Conservation (phyloP, 257 asterid genomes). For the Capsicum pubescens region DNA sequence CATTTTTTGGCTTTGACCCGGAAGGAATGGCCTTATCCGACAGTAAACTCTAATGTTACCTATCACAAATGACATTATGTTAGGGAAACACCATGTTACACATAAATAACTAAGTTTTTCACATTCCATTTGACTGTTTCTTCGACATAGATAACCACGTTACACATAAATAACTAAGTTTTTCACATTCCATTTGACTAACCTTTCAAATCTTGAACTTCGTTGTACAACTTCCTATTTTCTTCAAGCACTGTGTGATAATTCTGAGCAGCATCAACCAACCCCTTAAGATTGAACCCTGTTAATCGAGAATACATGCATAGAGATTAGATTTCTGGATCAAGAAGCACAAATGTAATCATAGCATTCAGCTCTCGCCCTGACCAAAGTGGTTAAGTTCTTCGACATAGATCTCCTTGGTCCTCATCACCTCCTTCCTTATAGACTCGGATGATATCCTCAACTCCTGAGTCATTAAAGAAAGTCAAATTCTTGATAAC, state of each 20-base stretch:
- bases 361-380: conserved; percentile 29
- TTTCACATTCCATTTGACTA: conserved; percentile 28
- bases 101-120: background rate
- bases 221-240: conserved; percentile 87
- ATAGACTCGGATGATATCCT: conserved; percentile 68
- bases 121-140: too few species aligned
- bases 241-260: conserved; percentile 82
- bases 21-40: conserved; percentile 88
- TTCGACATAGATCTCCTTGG: conserved; percentile 57
- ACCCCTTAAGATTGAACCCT: conserved; percentile 76
- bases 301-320: conserved; percentile 24
- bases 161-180: background rate
- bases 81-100: conserved; percentile 22
- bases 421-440: conserved; percentile 74
- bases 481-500: conserved; percentile 19
- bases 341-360: conserved; percentile 31
- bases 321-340: conserved; percentile 24
- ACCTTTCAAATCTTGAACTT: conserved; percentile 99
- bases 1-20: conserved; percentile 67
- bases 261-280: conserved; percentile 88
- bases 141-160: background rate
- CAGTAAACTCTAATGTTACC: conserved; percentile 95
- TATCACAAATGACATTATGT: conserved; percentile 35
- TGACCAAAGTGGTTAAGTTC: conserved; percentile 78
- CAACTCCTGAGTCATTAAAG: conserved; percentile 61